Conservation (phyloP, 2,329 filamentous ascomycete species). For the Waltergamsia citrina region DNA sequence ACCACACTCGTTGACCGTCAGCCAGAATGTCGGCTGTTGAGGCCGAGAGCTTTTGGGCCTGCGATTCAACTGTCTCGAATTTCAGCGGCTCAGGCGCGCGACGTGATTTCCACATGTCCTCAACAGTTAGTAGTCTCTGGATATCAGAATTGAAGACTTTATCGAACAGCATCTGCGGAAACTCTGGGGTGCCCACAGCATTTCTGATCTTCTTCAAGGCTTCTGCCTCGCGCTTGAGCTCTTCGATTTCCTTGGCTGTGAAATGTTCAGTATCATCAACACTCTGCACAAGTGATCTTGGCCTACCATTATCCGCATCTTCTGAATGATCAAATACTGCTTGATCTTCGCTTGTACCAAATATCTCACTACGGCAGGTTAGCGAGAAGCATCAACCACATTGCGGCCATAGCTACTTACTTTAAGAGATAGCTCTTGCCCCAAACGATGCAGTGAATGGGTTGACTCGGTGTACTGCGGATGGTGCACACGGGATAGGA, state of each 20-base stretch:
- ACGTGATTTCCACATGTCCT: conserved; percentile 92
- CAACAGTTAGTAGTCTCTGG: conserved; percentile 70
- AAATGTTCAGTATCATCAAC: background rate
- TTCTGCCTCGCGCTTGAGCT: conserved; percentile 73
- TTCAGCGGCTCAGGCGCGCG: conserved; percentile 64
- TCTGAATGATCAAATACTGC: conserved; percentile 70
- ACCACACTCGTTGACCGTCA: conserved; percentile 72
- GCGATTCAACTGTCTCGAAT: conserved; percentile 50
- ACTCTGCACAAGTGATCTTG: too few species aligned
- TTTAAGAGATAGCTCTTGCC: conserved; percentile 93
- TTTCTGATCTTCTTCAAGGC: conserved; percentile 76
- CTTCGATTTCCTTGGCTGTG: conserved; percentile 68
- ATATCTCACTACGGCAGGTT: conserved; percentile 62
- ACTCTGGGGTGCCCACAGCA: conserved; percentile 69
- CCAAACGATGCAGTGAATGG: conserved; percentile 99
- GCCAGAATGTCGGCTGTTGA: conserved; percentile 42
- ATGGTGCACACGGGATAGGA: conserved; percentile 96
- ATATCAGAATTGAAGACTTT: conserved; percentile 90
- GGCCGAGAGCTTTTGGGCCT: conserved; percentile 38
- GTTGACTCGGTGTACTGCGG: conserved; percentile 87
- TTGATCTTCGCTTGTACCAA: conserved; percentile 84
- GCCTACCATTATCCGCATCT: conserved; percentile 67
- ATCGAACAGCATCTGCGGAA: conserved; percentile 74
- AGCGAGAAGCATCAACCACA: background rate
- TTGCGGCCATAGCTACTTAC: conserved; percentile 20